Evolutionary conservation across 345 rosid species (phyloP), one percentile per base, ranked within the genome.

Genomic region (Lenwebbia sp.): DNA sequence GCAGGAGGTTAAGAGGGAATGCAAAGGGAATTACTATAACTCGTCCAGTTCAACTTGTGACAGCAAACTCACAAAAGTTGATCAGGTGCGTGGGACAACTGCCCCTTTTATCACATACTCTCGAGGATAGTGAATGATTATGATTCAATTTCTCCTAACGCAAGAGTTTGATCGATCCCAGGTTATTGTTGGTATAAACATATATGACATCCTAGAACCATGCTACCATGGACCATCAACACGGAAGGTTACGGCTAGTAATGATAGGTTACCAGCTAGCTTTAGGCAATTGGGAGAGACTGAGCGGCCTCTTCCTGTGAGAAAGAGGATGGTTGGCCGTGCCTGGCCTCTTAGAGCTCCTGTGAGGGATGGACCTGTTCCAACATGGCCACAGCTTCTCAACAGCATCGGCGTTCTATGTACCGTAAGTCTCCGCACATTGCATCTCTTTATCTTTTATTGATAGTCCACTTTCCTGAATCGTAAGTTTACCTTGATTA

Each of bases 191-290:
- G 93, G 82, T 82, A 85, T 97, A 75, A 97, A 97, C 90, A 60
- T 92, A 25, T 97, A 96, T 37, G 87, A 97, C 92, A 94, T 94
- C 86, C 91, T 97, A 25, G 99, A 97, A 88, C 98, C 98, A 5
- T 96, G 98, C 89, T 93, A 92, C 86, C 91, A 96, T 55, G 92
- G 83, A 15, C 52, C 87, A 14, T 65, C 82, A 10, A 28, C 84
- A 40, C 55, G 26, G 88, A 88, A 87, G 84, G 86, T n/a, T 47
- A 75, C 88, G 57, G 87, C 82, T 75, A 87, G 50, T 28, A 60
- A 84, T 40, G 88, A 85, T 33, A 92, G 93, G 89, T 33, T 74
- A 78, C 89, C 91, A 54, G 5, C 19, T 0, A 91, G 91, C 50
- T 92, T 92, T 86, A 52, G 25, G 50, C 44, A 54, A 41, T 51